Percentiles rank a stretch among this genome's conserved stretches.
Conservation (phyloP, 345 rosid genomes). For the Abelmoschus esculentus region DNA sequence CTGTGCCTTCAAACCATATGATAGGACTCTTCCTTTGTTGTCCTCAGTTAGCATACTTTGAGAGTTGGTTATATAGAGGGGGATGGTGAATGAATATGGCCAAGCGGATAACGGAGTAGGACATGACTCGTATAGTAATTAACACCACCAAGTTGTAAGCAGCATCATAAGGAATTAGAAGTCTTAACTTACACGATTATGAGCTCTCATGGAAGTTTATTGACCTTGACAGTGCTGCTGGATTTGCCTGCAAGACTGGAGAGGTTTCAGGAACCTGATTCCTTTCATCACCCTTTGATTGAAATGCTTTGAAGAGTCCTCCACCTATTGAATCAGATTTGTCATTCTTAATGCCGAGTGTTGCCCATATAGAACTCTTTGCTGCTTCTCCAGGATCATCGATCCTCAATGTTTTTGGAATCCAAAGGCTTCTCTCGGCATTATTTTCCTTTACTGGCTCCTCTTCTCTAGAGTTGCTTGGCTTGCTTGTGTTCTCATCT, state of each 20-base stretch:
- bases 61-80: slow-evolving; percentile 1
- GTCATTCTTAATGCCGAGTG: slow-evolving; percentile 78
- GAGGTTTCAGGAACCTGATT: slow-evolving; percentile 32
- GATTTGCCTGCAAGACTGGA: slow-evolving; percentile 66
- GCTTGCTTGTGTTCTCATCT: slow-evolving; percentile 41
- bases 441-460: slow-evolving; percentile 39
- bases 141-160: slow-evolving; percentile 13
- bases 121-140: neutral
- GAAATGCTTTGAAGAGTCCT: slow-evolving; percentile 56
- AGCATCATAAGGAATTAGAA: slow-evolving; percentile 2
- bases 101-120: neutral
- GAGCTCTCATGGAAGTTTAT: slow-evolving; percentile 68
- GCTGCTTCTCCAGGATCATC: slow-evolving; percentile 92
- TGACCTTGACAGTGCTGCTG: slow-evolving; percentile 88
- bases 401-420: slow-evolving; percentile 87
- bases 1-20: slow-evolving; percentile 10
- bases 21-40: slow-evolving; percentile 8
- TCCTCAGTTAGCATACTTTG: neutral
- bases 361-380: slow-evolving; percentile 87
- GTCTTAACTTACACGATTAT: slow-evolving; percentile 17
- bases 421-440: slow-evolving; percentile 60
- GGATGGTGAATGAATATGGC: slow-evolving; percentile 7
- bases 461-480: slow-evolving; percentile 27
- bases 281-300: slow-evolving; percentile 38
- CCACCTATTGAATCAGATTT: slow-evolving; percentile 38